Conservation (phyloP, 1,139 yeast species). For the Suhomyces bribrorum region DNA sequence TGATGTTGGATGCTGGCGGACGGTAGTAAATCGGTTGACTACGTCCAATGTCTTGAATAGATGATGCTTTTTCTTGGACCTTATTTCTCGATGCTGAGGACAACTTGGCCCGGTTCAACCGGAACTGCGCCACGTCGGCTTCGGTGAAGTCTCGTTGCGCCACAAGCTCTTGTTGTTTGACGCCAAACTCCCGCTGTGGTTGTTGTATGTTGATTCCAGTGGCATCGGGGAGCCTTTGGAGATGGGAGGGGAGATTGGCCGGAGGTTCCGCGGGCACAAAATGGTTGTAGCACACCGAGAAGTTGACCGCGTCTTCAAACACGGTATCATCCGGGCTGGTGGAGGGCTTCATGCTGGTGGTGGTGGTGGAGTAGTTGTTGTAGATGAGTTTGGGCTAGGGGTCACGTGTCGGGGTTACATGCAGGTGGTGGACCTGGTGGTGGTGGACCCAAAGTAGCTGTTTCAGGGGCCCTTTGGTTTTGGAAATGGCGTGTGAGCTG, state of each 20-base stretch:
- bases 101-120: conserved; percentile 23
- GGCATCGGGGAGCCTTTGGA: conserved; percentile 12
- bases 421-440: neutral
- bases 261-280: conserved; percentile 1
- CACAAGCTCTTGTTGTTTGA: neutral
- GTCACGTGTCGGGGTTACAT: neutral
- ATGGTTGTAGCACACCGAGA: conserved; percentile 9
- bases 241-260: conserved; percentile 3
- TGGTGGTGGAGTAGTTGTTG: neutral
- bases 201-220: conserved; percentile 10
- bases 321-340: conserved; percentile 14
- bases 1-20: conserved; percentile 35
- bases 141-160: conserved; percentile 1
- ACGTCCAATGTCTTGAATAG: conserved; percentile 4
- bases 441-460: too few relatives aligned
- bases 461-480: too few relatives aligned
- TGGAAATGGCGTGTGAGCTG: too few relatives aligned
- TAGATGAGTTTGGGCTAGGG: neutral
- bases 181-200: conserved; percentile 2
- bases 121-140: conserved; percentile 7
- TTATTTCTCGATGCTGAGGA: conserved; percentile 7
- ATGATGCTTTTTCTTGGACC: conserved; percentile 1
- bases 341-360: neutral
- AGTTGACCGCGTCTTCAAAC: conserved; percentile 19
- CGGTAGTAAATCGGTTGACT: conserved; percentile 33